Evolutionary conservation across 2,329 filamentous ascomycete species (phyloP).

Genomic region (Zymoseptoria passerinii): DNA sequence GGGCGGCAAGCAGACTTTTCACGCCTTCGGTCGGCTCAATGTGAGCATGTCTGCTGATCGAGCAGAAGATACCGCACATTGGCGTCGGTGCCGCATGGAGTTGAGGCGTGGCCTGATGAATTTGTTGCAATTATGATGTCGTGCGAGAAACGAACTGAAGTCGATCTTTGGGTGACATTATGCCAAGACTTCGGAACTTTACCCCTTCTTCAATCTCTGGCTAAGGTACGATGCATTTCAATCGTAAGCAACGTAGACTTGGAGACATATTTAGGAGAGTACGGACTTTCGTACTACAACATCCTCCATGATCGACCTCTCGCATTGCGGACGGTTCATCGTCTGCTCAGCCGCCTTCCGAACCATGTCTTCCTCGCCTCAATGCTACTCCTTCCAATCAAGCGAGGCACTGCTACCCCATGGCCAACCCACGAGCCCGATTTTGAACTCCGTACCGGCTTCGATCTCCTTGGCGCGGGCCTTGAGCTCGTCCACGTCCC

Average conservation of each 20-base stretch:
- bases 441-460: constrained; percentile 10
- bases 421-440: constrained; percentile 12
- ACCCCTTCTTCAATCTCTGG: too few relatives aligned
- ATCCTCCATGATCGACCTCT: neutral
- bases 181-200: neutral
- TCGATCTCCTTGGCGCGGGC: constrained; percentile 13
- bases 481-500: constrained; percentile 29
- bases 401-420: neutral
- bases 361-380: neutral
- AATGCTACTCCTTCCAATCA: neutral
- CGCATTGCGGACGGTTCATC: neutral
- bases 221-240: too few relatives aligned
- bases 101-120: neutral
- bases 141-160: neutral
- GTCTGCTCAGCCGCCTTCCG: neutral
- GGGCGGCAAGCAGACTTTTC: constrained; percentile 18
- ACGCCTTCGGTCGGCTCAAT: constrained; percentile 15
- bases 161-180: neutral
- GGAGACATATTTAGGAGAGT: neutral
- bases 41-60: constrained; percentile 20
- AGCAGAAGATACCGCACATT: constrained; percentile 32
- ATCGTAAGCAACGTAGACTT: too few relatives aligned
- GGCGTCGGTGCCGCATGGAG: neutral
- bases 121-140: neutral
- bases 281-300: neutral